phyloP scores from a whole-genome alignment of 805 yeast genomes.

The Priceomyces haplophilus region DNA sequence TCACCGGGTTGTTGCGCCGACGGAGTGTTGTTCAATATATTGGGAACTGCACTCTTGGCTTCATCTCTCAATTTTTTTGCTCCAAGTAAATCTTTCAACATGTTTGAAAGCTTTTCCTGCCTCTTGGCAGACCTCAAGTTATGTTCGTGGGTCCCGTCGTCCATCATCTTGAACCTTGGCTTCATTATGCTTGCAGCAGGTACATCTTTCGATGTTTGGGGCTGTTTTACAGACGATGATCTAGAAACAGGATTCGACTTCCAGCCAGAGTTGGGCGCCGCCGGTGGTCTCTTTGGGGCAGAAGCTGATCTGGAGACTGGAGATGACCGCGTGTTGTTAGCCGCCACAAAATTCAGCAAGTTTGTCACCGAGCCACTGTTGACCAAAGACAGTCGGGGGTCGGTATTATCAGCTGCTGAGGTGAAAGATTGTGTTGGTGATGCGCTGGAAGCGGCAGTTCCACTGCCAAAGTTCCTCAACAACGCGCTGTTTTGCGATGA shows the following conservation, averaged over 20 bases:
- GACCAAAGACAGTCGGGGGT: slow-evolving; percentile 8
- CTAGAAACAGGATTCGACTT: slow-evolving; percentile 11
- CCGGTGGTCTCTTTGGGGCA: slow-evolving; percentile 2
- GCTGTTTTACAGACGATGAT: slow-evolving; percentile 9
- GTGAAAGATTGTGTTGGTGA: slow-evolving; percentile 8
- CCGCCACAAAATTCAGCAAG: slow-evolving; percentile 16
- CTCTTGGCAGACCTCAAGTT: slow-evolving; percentile 70
- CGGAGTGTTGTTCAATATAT: slow-evolving; percentile 31
- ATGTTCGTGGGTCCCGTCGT: slow-evolving; percentile 80
- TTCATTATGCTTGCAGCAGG: slow-evolving; percentile 12
- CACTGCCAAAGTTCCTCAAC: background rate
- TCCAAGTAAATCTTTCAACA: slow-evolving; percentile 75
- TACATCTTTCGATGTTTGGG: background rate
- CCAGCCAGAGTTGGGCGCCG: background rate
- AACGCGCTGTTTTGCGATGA: slow-evolving; percentile 6
- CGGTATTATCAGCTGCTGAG: slow-evolving; percentile 7
- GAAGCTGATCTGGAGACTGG: slow-evolving; percentile 19
- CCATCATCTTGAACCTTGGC: slow-evolving; percentile 54
- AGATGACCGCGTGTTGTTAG: slow-evolving; percentile 5
- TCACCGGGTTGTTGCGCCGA: slow-evolving; percentile 9
- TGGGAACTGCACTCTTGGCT: slow-evolving; percentile 73
- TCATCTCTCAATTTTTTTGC: slow-evolving; percentile 67
- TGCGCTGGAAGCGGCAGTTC: background rate
- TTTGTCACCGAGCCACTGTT: background rate
- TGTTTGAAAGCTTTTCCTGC: slow-evolving; percentile 70